Base-by-base conservation (phyloP, 2,329 filamentous ascomycete genomes). In the Sporothrix brasiliensis region DNA sequence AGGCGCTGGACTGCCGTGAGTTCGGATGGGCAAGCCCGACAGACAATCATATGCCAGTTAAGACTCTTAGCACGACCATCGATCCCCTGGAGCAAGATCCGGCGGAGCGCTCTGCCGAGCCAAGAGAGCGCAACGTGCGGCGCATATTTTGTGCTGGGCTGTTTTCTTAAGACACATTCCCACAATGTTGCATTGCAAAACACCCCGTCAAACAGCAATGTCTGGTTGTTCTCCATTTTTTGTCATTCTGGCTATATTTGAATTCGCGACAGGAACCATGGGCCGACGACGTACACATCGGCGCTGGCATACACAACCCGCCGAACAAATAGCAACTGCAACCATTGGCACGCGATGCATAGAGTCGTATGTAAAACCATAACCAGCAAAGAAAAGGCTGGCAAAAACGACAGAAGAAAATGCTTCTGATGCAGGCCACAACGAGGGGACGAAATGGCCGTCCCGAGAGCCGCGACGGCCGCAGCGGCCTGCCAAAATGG, bases 191-290 rank as follows among this genome's bases (percentile, higher is more conserved):
- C 10, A 60, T 52, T 24, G 27, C 14, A 66, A 66, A 66, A 52
- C n/a, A 58, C 21, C 6, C 3, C 9, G 1, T 19, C 16, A 13
- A 24, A 24, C 2, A 14, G 10, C 13, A 41, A 14, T 7, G 47
- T 16, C 21, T 52, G 44, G 27, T 53, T 34, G 30, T 21, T 2
- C 19, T 4, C 27, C 3, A 39, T 41, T 66, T 66, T 66, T 39
- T 21, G 44, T 47, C 47, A 66, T 52, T 66, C 47, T 66, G 63
- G 63, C 63, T 66, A 52, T 53, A 39, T 53, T 52, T 24, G 24
- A 52, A 24, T 52, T 11, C 56, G 39, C 14, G 34, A 39, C 4
- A 61, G 30, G 21, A 19, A 34, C 11, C 7, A 34, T 34, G 34
- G 34, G 34, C 34, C 34, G 34, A 34, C 34, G 7, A 34, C 34